Conservation (phyloP, 2,329 filamentous ascomycete genomes). For the Cytospora schulzeri region DNA sequence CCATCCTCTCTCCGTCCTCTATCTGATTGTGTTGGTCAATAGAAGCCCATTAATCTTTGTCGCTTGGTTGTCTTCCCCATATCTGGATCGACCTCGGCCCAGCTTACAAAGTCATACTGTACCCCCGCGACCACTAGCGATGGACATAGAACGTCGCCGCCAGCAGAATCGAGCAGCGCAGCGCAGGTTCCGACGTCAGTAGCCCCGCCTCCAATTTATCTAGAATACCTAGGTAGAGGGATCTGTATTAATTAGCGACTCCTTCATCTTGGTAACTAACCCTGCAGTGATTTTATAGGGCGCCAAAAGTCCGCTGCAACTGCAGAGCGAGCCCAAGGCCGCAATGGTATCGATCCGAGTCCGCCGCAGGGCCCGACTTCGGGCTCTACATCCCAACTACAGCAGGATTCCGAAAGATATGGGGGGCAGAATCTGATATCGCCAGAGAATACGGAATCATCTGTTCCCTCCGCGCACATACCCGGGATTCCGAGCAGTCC, state of each 20-base stretch:
- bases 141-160: slow-evolving; percentile 25
- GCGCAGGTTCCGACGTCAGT: slow-evolving; percentile 27
- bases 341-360: background rate
- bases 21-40: no score
- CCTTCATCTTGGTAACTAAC: background rate
- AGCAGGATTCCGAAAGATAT: background rate
- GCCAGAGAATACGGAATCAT: background rate
- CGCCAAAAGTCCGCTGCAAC: background rate
- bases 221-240: background rate
- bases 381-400: background rate
- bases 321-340: slow-evolving; percentile 3
- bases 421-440: background rate
- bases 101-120: background rate
- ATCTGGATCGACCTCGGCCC: no score
- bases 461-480: background rate
- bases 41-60: no score
- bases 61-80: no score
- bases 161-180: slow-evolving; percentile 30
- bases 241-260: background rate
- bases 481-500: background rate
- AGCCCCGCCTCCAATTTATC: background rate
- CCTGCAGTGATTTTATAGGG: background rate
- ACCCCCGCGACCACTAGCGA: background rate
- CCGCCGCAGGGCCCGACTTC: background rate
- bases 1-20: no score